phyloP scores from a whole-genome alignment of 2,329 filamentous ascomycete genomes.

The Sclerotinia nivalis region DNA sequence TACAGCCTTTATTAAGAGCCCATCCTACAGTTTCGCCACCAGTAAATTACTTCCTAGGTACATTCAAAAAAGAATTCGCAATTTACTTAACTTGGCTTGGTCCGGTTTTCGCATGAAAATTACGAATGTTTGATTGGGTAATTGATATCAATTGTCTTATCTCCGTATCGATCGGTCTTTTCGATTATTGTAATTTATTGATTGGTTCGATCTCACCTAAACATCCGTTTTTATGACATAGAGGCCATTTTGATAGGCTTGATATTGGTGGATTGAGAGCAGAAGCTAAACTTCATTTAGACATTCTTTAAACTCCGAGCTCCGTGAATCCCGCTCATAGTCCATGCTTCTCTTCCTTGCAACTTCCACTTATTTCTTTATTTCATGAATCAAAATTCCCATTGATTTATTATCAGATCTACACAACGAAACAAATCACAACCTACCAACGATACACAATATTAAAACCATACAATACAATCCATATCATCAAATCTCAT shows the following conservation, averaged over 20 bases:
- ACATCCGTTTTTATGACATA: not conserved
- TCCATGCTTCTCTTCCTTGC: not conserved
- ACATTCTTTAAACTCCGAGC: not conserved
- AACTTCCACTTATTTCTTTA: not conserved
- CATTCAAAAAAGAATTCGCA: not conserved
- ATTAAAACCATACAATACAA: not conserved
- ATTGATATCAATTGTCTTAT: not conserved
- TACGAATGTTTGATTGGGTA: not conserved
- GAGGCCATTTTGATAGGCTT: not conserved
- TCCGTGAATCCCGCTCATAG: constrained; percentile 5
- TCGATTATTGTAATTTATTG: not conserved
- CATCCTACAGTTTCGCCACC: not conserved
- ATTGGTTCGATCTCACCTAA: not conserved
- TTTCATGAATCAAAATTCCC: constrained; percentile 12
- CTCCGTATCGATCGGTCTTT: constrained; percentile 6
- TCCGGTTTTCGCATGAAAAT: not conserved
- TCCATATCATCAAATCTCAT: not conserved
- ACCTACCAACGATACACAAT: not conserved
- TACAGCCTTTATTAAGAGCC: no score
- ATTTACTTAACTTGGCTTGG: not conserved
- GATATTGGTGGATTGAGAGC: not conserved
- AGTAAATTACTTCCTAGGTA: no score
- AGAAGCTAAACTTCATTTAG: not conserved
- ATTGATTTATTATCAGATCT: constrained; percentile 17
- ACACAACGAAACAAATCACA: not conserved